Percentiles rank a stretch among this genome's conserved stretches.
phyloP scores from a whole-genome alignment of 2,329 filamentous ascomycete species.

The Aspergillus puulaauensis region DNA sequence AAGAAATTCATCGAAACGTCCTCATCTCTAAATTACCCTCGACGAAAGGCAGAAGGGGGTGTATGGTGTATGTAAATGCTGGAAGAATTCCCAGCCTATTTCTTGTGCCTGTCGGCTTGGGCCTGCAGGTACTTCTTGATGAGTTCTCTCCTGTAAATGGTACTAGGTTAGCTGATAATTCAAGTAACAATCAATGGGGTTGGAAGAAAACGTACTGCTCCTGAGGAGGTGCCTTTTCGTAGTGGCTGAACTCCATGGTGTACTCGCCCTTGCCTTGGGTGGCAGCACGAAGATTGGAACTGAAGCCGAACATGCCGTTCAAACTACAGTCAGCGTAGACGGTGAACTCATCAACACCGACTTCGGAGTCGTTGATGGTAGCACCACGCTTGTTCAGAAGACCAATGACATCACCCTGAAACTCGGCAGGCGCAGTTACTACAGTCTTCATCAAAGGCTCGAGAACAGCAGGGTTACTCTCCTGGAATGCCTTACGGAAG shows the following conservation, averaged over 20 bases:
- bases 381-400: conserved; percentile 96
- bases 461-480: conserved; percentile 77
- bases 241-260: conserved; percentile 98
- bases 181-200: neutral
- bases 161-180: conserved; percentile 8
- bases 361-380: conserved; percentile 92
- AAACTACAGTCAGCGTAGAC: conserved; percentile 88
- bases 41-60: conserved; percentile 3
- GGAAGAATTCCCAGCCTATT: conserved; percentile 36
- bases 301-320: conserved; percentile 98
- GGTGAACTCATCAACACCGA: conserved; percentile 90
- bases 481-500: conserved; percentile 88
- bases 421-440: conserved; percentile 92
- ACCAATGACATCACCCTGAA: conserved; percentile 93
- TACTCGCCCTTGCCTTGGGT: conserved; percentile 99
- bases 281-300: conserved; percentile 81
- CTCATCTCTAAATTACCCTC: conserved; percentile 11
- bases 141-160: conserved; percentile 58
- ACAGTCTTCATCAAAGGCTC: conserved; percentile 99
- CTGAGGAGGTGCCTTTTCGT: conserved; percentile 80
- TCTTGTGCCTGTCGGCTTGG: conserved; percentile 64
- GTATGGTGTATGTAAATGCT: neutral
- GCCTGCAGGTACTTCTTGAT: conserved; percentile 68
- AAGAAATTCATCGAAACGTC: conserved; percentile 8
- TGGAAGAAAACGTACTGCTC: conserved; percentile 68